phyloP scores from a whole-genome alignment of 345 rosid genomes.

The Streptanthus diversifolius region DNA sequence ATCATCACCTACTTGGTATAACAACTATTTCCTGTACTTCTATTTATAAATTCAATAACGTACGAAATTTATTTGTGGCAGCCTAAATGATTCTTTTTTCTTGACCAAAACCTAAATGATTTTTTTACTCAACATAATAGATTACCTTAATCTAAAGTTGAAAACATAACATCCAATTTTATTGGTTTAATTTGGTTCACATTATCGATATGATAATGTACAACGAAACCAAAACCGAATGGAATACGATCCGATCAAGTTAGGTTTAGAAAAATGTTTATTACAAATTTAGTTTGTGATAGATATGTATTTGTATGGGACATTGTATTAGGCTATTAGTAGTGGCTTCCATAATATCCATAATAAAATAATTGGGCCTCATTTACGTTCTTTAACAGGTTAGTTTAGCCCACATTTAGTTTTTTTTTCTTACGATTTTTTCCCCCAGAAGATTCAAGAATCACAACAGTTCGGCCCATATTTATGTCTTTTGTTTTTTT shows the following conservation, averaged over 20 bases:
- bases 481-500: too few relatives aligned
- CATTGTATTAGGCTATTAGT: background rate
- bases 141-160: too few relatives aligned
- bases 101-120: too few relatives aligned
- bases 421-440: background rate
- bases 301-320: background rate
- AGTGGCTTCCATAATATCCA: background rate
- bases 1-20: too few relatives aligned
- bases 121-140: too few relatives aligned
- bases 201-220: background rate
- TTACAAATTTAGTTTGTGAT: background rate
- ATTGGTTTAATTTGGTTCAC: background rate
- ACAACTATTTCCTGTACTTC: too few relatives aligned
- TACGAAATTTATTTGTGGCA: too few relatives aligned
- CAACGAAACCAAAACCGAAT: background rate
- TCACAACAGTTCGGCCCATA: background rate
- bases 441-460: too few relatives aligned
- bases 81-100: too few relatives aligned
- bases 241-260: background rate
- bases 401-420: background rate
- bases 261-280: background rate
- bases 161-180: too few relatives aligned
- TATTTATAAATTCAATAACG: too few relatives aligned
- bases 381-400: background rate
- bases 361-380: background rate